A percentile compares a stretch with the other conserved stretches of the same genome.
phyloP scores from a whole-genome alignment of 768 basidiomycete genomes.

The Termitomyces sp. region DNA sequence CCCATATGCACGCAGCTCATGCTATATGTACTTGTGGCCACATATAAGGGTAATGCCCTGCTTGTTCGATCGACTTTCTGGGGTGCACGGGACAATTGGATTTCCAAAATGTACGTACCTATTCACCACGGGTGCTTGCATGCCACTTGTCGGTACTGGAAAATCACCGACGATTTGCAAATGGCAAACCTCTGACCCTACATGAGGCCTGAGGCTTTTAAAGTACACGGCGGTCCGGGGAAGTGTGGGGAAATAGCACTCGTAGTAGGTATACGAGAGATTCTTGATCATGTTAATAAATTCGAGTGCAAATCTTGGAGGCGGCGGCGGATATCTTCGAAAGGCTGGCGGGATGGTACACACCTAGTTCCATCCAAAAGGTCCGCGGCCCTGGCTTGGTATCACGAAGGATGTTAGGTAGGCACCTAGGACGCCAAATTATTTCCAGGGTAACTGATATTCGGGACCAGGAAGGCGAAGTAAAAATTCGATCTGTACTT shows the following conservation, averaged over 20 bases:
- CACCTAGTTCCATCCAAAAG: background rate
- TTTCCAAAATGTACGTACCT: background rate
- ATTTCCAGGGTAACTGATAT: background rate
- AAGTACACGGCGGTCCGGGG: background rate
- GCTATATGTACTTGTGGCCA: background rate
- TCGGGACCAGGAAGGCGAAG: background rate
- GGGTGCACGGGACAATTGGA: background rate
- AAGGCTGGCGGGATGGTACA: background rate
- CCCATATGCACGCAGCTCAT: background rate
- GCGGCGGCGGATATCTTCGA: background rate
- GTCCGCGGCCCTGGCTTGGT: background rate
- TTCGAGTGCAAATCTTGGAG: background rate
- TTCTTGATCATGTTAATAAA: background rate
- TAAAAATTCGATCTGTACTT: background rate
- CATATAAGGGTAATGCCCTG: too few species aligned
- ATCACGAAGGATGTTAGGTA: background rate
- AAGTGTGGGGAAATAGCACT: background rate
- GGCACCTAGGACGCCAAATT: background rate
- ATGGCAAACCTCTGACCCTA: background rate
- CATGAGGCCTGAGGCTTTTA: background rate
- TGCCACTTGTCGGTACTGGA: background rate
- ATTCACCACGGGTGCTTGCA: too few species aligned
- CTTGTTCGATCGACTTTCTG: background rate
- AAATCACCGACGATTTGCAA: background rate
- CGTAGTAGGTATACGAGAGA: too few species aligned